Base-by-base conservation (phyloP, 164 flowering plant genomes). In the Sextonia rubra region DNA sequence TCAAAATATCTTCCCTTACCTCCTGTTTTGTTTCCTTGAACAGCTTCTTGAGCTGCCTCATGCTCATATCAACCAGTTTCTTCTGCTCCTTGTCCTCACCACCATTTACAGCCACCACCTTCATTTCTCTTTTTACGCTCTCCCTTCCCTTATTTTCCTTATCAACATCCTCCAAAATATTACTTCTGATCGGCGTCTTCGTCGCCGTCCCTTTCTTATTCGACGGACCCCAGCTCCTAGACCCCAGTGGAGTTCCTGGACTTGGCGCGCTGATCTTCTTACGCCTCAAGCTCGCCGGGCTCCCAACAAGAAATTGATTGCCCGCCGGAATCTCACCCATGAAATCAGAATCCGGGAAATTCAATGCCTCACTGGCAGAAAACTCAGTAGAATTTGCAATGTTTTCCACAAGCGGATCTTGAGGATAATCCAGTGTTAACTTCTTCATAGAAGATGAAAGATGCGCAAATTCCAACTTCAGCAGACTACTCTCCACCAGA, bases 31-130 rank as follows among this genome's bases (percentile, higher is more conserved):
- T 68, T n/a, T 69, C 66, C 64, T 78, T 83, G 37, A 83, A 17
- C 84, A 78, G 76, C 80, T 82, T 83, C 61, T 17, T 74, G 70
- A 87, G 80, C 79, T 80, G 71, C 81, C 90, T 80, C 49, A 83
- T 12, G 69, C 87, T 85, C 30, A 14, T 73, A 0, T 64, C 58
- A 9, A 70, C 64, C n/a, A 60, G 47, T 4, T 68, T 0, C 2
- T 52, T 69, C 37, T 30, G 70, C 4, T 25, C 60, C 44, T 68
- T 71, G 52, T 23, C 44, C 17, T 69, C 69, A 14, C 48, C 60
- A 18, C 66, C 69, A 2, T 26, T 78, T 27, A 15, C 23, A 0
- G 17, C n/a, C 67, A 64, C n/a, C 67, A 14, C 67, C 67, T 29
- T 32, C 4, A 12, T 15, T 52, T 70, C 64, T 18, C 22, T 37